Evolutionary conservation across 1,284 basidiomycete species (phyloP).

Genomic region (Heterobasidion irregulare): DNA sequence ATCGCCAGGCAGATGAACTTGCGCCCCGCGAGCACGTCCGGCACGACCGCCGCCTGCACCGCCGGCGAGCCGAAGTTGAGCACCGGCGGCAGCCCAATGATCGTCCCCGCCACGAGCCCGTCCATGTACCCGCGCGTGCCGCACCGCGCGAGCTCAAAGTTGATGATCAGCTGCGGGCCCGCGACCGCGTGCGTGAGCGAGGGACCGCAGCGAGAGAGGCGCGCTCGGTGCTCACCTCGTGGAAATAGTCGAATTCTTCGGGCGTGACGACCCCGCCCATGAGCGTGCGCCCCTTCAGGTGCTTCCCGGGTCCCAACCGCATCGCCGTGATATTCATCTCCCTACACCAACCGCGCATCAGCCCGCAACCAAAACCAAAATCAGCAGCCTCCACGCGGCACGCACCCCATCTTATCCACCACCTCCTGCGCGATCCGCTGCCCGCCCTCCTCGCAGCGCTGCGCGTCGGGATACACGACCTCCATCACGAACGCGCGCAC

Average conservation of each 20-base stretch:
- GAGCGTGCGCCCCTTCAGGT: constrained; percentile 80
- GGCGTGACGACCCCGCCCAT: constrained; percentile 82
- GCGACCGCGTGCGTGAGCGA: constrained; percentile 21
- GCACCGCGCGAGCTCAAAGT: constrained; percentile 78
- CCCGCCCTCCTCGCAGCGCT: constrained; percentile 70
- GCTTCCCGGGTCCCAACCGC: constrained; percentile 86
- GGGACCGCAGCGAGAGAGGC: not conserved
- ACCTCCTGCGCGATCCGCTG: constrained; percentile 69
- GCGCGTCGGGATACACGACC: constrained; percentile 57
- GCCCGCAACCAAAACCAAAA: not conserved
- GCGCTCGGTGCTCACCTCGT: constrained; percentile 41
- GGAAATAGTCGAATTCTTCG: constrained; percentile 84
- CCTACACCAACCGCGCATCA: constrained; percentile 21
- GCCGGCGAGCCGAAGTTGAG: constrained; percentile 83
- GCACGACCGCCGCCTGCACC: constrained; percentile 58
- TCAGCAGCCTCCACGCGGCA: constrained; percentile 5
- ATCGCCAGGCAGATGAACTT: constrained; percentile 74
- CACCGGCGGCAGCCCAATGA: constrained; percentile 80
- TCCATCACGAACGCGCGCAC: constrained; percentile 58
- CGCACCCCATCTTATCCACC: constrained; percentile 66
- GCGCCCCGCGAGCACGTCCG: constrained; percentile 68
- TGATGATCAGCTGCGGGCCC: constrained; percentile 64
- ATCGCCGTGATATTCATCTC: constrained; percentile 83
- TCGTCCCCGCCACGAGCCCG: constrained; percentile 73
- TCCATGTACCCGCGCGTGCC: constrained; percentile 83